phyloP scores from a whole-genome alignment of 75 land plant species.

The Picea glauca region DNA sequence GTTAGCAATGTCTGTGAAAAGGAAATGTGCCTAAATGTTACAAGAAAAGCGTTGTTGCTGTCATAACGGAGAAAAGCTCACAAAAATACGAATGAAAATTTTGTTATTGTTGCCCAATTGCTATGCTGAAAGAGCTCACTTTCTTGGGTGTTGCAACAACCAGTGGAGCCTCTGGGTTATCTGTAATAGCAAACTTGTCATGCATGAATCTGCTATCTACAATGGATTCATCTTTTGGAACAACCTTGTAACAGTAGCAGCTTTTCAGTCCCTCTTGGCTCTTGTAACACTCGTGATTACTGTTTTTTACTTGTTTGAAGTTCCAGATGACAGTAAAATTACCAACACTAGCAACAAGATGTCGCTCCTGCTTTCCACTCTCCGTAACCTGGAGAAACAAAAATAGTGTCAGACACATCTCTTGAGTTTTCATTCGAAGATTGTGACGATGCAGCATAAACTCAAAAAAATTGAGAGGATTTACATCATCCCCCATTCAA shows the following conservation, averaged over 20 bases:
- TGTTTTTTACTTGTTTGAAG: slow-evolving; percentile 81
- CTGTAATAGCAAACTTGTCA: slow-evolving; percentile 42
- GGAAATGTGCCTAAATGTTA: too few relatives aligned
- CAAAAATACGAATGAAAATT: too few relatives aligned
- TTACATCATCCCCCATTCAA: neutral
- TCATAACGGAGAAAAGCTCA: too few relatives aligned
- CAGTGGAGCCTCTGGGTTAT: slow-evolving; percentile 84
- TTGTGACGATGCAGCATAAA: neutral
- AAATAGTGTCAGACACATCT: slow-evolving; percentile 2
- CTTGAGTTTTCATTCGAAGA: neutral
- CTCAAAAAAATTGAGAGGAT: neutral
- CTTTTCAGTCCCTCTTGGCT: slow-evolving; percentile 87
- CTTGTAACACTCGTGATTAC: slow-evolving; percentile 69
- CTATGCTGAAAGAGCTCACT: slow-evolving; percentile 81
- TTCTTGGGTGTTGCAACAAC: slow-evolving; percentile 93
- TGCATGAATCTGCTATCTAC: slow-evolving; percentile 99
- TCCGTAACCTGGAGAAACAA: slow-evolving; percentile 71
- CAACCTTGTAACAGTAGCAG: slow-evolving; percentile 95
- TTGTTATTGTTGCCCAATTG: neutral
- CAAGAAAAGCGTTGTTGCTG: too few relatives aligned
- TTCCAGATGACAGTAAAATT: slow-evolving; percentile 80
- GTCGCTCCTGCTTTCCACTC: slow-evolving; percentile 82
- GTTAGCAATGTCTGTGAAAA: too few relatives aligned
- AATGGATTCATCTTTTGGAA: slow-evolving; percentile 85
- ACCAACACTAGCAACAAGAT: slow-evolving; percentile 90